Evolutionary conservation across 768 basidiomycete species (phyloP).

Genomic region (Gelatoporia subvermispora): DNA sequence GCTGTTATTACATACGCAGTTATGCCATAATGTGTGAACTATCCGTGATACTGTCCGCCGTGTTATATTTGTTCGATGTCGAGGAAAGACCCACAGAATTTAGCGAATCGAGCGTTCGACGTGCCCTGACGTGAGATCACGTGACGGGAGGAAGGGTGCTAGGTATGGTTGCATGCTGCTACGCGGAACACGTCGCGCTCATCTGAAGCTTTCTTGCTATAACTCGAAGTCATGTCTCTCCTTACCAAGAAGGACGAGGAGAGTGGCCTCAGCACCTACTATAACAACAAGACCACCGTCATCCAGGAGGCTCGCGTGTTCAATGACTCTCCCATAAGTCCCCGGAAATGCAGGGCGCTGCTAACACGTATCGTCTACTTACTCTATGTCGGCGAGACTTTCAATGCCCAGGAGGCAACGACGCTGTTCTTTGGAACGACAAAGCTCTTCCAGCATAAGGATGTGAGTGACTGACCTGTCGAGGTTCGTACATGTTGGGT

Average conservation of each 20-base stretch:
- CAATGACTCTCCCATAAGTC: constrained; percentile 99
- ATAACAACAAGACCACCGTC: constrained; percentile 96
- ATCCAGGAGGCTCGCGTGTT: constrained; percentile 98
- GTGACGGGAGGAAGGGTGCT: not conserved
- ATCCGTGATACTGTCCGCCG: too few species aligned
- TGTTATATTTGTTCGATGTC: too few species aligned
- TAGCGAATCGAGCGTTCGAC: too few species aligned
- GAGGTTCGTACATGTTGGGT: not conserved
- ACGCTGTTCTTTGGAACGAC: constrained; percentile 98
- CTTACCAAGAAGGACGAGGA: constrained; percentile 97
- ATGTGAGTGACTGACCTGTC: constrained; percentile 54
- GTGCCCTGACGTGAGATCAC: too few species aligned
- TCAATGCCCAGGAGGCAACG: constrained; percentile 93
- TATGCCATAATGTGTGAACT: too few species aligned
- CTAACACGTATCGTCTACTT: constrained; percentile 96
- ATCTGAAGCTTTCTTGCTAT: constrained; percentile 3
- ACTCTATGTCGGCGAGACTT: constrained; percentile 92
- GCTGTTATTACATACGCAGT: too few species aligned
- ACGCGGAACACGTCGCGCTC: constrained; percentile 8
- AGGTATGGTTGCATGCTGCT: constrained; percentile 4
- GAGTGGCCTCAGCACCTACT: constrained; percentile 84
- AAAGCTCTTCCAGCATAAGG: constrained; percentile 98
- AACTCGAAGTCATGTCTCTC: constrained; percentile 54
- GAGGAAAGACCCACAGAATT: too few species aligned
- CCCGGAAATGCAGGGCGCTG: constrained; percentile 92